These are phyloP conservation scores for Fraxinus sp. DNA, from an alignment of 305 asterid genomes.

Conservation along the genomic window DNA sequence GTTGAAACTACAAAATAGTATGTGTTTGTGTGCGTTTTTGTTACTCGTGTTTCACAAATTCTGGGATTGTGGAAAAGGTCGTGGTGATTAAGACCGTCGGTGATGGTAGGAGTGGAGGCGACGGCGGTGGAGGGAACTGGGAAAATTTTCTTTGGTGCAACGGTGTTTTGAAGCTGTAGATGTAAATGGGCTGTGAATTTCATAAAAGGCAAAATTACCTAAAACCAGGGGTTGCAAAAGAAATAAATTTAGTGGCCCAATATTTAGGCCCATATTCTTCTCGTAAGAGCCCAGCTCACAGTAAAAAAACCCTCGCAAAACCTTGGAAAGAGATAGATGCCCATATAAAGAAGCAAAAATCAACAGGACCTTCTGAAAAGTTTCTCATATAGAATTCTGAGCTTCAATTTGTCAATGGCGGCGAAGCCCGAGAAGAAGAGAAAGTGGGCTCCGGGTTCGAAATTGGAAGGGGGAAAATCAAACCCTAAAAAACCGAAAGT, in stretches of 20 bases:
- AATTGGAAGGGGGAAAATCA: slow-evolving; percentile 31
- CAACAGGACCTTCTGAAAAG: background rate
- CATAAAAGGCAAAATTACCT: background rate
- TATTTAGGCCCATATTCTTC: background rate
- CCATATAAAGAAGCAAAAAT: background rate
- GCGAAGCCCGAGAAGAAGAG: slow-evolving; percentile 63
- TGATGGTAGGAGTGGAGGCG: background rate
- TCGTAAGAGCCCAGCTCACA: background rate
- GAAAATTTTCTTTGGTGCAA: background rate
- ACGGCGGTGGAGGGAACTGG: background rate
- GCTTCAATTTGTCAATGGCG: slow-evolving; percentile 55
- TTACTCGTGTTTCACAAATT: background rate
- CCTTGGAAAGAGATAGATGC: background rate
- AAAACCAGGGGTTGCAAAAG: background rate
- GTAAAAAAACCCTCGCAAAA: slow-evolving; percentile 34
- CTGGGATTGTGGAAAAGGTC: background rate
- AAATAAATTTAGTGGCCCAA: background rate
- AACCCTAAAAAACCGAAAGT: slow-evolving; percentile 45
- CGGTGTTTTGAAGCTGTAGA: background rate
- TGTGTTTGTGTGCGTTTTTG: background rate
- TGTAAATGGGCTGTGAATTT: background rate
- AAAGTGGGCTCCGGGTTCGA: slow-evolving; percentile 37
- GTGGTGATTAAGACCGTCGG: background rate
- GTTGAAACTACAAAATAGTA: background rate
- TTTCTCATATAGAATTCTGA: slow-evolving; percentile 13